These are phyloP conservation scores for Candida smagusa DNA, from an alignment of 1,139 yeast genomes.

Conservation along the genomic window DNA sequence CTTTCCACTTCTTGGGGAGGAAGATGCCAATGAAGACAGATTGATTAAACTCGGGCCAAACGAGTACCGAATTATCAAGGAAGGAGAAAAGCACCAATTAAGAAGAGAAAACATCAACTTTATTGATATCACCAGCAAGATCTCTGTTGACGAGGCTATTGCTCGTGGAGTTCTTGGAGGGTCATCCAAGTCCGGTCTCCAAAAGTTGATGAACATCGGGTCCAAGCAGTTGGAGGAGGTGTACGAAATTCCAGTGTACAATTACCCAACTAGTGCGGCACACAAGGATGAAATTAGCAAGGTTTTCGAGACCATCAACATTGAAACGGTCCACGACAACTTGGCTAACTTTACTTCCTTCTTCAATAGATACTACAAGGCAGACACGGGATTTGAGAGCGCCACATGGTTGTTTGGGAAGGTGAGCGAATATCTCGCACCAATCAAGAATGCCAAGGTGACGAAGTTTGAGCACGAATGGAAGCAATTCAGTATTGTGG, in stretches of 20 bases:
- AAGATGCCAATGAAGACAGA: constrained; percentile 16
- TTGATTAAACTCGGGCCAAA: constrained; percentile 39
- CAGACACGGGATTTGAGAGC: constrained; percentile 65
- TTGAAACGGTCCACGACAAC: constrained; percentile 46
- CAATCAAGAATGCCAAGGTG: constrained; percentile 29
- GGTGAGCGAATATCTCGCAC: constrained; percentile 43
- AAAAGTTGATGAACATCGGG: constrained; percentile 21
- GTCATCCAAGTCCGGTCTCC: constrained; percentile 6
- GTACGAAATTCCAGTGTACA: constrained; percentile 36
- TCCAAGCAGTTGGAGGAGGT: constrained; percentile 31
- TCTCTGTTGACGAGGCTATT: constrained; percentile 35
- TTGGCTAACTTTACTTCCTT: constrained; percentile 67
- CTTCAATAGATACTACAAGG: constrained; percentile 77
- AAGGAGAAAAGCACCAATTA: constrained; percentile 53
- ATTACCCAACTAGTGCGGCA: constrained; percentile 52
- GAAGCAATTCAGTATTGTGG: constrained; percentile 45
- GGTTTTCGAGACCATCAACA: constrained; percentile 41
- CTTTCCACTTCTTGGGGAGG: constrained; percentile 11
- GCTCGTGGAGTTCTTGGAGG: constrained; percentile 25
- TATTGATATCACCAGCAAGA: constrained; percentile 63
- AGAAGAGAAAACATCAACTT: constrained; percentile 56
- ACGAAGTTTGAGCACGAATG: constrained; percentile 37
- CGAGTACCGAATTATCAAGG: constrained; percentile 45
- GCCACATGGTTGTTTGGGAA: constrained; percentile 66
- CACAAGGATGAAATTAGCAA: constrained; percentile 38